Conservation (phyloP, 2,329 filamentous ascomycete genomes). For the Alternaria consortialis region DNA sequence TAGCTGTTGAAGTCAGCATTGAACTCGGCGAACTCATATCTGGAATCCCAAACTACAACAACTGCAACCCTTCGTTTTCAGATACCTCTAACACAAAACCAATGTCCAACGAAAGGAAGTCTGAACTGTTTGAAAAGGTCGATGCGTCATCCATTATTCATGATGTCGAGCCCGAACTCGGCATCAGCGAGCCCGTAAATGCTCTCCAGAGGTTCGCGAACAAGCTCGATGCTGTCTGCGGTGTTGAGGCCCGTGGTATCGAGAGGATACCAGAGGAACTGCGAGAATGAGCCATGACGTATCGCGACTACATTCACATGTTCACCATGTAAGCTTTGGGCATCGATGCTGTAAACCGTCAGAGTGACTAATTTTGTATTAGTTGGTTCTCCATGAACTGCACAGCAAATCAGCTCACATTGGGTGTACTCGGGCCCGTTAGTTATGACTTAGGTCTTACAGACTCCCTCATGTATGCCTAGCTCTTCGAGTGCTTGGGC, state of each 20-base stretch:
- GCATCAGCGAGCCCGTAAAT: slow-evolving; percentile 28
- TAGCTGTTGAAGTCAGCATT: no score
- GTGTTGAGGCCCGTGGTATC: slow-evolving; percentile 47
- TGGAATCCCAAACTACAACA: no score
- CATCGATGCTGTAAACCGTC: background rate
- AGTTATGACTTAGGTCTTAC: slow-evolving; percentile 31
- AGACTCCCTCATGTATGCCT: slow-evolving; percentile 26
- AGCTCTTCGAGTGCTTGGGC: background rate
- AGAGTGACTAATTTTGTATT: no score
- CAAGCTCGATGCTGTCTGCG: slow-evolving; percentile 36
- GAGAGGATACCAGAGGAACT: slow-evolving; percentile 43
- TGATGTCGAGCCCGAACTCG: slow-evolving; percentile 23
- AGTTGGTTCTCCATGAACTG: slow-evolving; percentile 68
- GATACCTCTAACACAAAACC: no score
- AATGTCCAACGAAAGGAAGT: no score
- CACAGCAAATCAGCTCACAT: slow-evolving; percentile 63
- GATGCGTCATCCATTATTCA: slow-evolving; percentile 7
- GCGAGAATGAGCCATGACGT: slow-evolving; percentile 22
- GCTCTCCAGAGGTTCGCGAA: slow-evolving; percentile 32
- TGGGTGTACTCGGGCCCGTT: slow-evolving; percentile 35
- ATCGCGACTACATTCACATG: slow-evolving; percentile 34
- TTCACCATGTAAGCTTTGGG: slow-evolving; percentile 29
- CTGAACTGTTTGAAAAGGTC: slow-evolving; percentile 9
- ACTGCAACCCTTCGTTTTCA: no score
- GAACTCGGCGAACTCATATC: no score